A percentile compares a stretch with the other conserved stretches of the same genome.
phyloP scores from a whole-genome alignment of 352 stramenopile species.

The Phytophthora pistaciae region DNA sequence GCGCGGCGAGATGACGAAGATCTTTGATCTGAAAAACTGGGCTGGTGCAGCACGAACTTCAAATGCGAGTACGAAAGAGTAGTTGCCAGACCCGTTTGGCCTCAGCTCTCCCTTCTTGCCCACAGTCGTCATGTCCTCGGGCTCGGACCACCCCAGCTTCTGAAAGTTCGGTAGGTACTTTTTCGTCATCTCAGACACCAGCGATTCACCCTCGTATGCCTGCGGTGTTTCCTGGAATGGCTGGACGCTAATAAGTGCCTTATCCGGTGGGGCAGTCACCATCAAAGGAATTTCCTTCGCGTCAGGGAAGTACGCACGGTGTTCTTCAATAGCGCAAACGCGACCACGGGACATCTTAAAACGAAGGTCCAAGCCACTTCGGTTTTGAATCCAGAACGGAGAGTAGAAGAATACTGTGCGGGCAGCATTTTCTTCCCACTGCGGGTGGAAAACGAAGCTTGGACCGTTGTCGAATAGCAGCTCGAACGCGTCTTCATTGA shows the following conservation, averaged over 20 bases:
- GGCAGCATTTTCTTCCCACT: slow-evolving; percentile 66
- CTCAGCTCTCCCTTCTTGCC: slow-evolving; percentile 79
- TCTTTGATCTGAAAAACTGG: slow-evolving; percentile 88
- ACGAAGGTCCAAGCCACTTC: slow-evolving; percentile 75
- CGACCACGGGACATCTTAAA: slow-evolving; percentile 73
- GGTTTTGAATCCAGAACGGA: slow-evolving; percentile 90
- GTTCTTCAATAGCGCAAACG: slow-evolving; percentile 69
- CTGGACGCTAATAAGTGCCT: slow-evolving; percentile 72
- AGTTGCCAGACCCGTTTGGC: slow-evolving; percentile 51
- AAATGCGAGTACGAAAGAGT: slow-evolving; percentile 82
- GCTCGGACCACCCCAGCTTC: slow-evolving; percentile 75
- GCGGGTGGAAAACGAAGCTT: slow-evolving; percentile 69
- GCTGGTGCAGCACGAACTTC: slow-evolving; percentile 80
- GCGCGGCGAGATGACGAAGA: slow-evolving; percentile 80
- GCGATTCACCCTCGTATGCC: slow-evolving; percentile 61
- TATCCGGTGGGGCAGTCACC: slow-evolving; percentile 60
- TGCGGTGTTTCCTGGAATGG: slow-evolving; percentile 77
- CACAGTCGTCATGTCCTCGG: slow-evolving; percentile 76
- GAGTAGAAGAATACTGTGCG: slow-evolving; percentile 75
- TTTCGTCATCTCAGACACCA: slow-evolving; percentile 57
- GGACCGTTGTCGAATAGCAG: slow-evolving; percentile 73
- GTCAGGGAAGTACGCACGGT: slow-evolving; percentile 73
- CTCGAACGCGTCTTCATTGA: slow-evolving; percentile 68
- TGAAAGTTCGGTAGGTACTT: slow-evolving; percentile 84
- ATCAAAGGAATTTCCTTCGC: slow-evolving; percentile 75